A percentile compares a stretch with the other conserved stretches of the same genome.
These are phyloP conservation scores for Fulvia fulva DNA, from an alignment of 2,329 filamentous ascomycete genomes.

Conservation along the genomic window DNA sequence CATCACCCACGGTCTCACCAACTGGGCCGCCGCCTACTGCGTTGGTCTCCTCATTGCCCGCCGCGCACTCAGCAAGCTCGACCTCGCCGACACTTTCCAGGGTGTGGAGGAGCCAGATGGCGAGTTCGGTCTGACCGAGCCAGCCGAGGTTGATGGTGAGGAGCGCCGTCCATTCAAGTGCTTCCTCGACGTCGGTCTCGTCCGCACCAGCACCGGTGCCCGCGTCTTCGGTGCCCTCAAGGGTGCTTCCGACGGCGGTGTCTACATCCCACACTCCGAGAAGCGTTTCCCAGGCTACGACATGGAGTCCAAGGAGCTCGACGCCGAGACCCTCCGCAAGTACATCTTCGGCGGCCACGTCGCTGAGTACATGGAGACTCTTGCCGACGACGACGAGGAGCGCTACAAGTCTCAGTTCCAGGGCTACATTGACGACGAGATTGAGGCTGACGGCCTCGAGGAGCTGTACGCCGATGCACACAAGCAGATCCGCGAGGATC, in stretches of 20 bases:
- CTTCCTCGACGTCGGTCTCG: slow-evolving; percentile 95
- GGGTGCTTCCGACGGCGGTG: slow-evolving; percentile 97
- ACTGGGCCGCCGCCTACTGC: slow-evolving; percentile 97
- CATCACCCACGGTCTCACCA: slow-evolving; percentile 97
- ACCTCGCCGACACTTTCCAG: slow-evolving; percentile 84
- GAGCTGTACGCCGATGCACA: slow-evolving; percentile 94
- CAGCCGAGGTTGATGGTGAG: slow-evolving; percentile 82
- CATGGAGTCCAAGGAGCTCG: slow-evolving; percentile 95
- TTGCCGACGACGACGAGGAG: slow-evolving; percentile 99
- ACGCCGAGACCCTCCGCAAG: slow-evolving; percentile 93
- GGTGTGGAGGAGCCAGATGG: slow-evolving; percentile 97
- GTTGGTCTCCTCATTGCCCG: slow-evolving; percentile 96
- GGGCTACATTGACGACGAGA: slow-evolving; percentile 94
- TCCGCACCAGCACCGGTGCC: slow-evolving; percentile 95
- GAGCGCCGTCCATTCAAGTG: slow-evolving; percentile 97
- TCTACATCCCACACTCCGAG: slow-evolving; percentile 96
- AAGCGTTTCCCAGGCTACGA: slow-evolving; percentile 99
- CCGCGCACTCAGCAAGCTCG: slow-evolving; percentile 95
- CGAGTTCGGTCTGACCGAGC: slow-evolving; percentile 93
- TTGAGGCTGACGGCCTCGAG: slow-evolving; percentile 96
- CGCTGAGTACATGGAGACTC: slow-evolving; percentile 99
- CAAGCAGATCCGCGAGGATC: slow-evolving; percentile 94
- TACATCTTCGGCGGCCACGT: slow-evolving; percentile 99
- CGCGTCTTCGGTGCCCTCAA: slow-evolving; percentile 98
- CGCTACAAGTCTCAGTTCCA: slow-evolving; percentile 98